phyloP scores from a whole-genome alignment of 202 grass and related monocot species.

The Schoenoplectus triqueter region DNA sequence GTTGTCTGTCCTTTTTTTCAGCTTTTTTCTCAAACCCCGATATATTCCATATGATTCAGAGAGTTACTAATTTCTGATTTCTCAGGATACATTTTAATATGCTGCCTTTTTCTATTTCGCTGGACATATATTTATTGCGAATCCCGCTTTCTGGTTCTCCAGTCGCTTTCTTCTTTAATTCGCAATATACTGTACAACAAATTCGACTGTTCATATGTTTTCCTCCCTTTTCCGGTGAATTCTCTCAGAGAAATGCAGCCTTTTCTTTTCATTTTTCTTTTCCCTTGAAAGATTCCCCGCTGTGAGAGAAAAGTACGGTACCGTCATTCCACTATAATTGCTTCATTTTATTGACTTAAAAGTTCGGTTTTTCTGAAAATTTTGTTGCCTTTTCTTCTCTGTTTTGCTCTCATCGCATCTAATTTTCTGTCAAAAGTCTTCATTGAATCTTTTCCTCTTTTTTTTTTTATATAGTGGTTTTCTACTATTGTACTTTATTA shows the following conservation, averaged over 20 bases:
- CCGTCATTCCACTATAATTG: slow-evolving; percentile 37
- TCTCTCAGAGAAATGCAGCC: slow-evolving; percentile 23
- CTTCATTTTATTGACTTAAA: slow-evolving; percentile 31
- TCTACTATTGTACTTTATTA: not conserved
- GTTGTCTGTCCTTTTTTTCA: slow-evolving; percentile 23
- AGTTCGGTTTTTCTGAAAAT: slow-evolving; percentile 27
- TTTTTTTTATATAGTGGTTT: not conserved
- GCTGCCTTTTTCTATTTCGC: not conserved
- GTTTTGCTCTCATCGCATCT: slow-evolving; percentile 1
- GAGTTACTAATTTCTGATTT: slow-evolving; percentile 11
- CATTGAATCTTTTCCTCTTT: slow-evolving; percentile 12
- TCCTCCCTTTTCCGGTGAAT: slow-evolving; percentile 16
- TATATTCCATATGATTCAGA: slow-evolving; percentile 32
- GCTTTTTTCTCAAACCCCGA: slow-evolving; percentile 33
- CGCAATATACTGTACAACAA: slow-evolving; percentile 24
- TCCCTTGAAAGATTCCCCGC: slow-evolving; percentile 34
- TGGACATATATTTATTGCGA: not conserved
- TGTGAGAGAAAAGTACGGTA: slow-evolving; percentile 21
- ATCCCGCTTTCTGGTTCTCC: slow-evolving; percentile 4
- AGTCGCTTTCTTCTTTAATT: slow-evolving; percentile 32
- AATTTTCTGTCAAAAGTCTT: not conserved
- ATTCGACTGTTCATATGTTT: not conserved
- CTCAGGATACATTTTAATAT: not conserved
- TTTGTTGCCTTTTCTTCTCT: slow-evolving; percentile 13
- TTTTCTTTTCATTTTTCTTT: not conserved